phyloP scores from a whole-genome alignment of 2,329 filamentous ascomycete genomes.

The Dothideomycetes sp. region DNA sequence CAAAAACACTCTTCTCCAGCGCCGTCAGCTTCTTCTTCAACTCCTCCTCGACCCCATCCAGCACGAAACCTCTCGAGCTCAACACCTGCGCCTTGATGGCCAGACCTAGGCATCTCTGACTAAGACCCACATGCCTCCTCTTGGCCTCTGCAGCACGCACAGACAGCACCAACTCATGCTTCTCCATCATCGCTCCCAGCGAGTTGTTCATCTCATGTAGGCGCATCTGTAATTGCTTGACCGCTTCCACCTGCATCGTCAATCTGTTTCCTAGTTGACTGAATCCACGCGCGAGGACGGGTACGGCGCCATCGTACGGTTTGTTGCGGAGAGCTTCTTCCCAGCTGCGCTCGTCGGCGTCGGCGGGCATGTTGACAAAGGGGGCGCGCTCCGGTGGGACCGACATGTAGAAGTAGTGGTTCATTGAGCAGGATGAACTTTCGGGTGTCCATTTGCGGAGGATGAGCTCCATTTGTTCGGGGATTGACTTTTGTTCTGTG shows the following conservation, averaged over 20 bases:
- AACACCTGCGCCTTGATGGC: conserved; percentile 73
- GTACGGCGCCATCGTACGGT: conserved; percentile 64
- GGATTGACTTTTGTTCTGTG: conserved; percentile 59
- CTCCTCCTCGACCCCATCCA: conserved; percentile 70
- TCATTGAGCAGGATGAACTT: conserved; percentile 60
- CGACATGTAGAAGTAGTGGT: conserved; percentile 80
- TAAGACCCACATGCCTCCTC: conserved; percentile 60
- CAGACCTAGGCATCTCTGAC: conserved; percentile 61
- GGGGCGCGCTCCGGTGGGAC: conserved; percentile 65
- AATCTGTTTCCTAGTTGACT: conserved; percentile 60
- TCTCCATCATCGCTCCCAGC: conserved; percentile 59
- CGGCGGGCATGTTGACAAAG: conserved; percentile 58
- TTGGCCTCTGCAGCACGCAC: conserved; percentile 63
- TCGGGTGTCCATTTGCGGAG: conserved; percentile 64
- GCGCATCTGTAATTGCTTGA: conserved; percentile 58
- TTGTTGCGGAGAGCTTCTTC: conserved; percentile 74
- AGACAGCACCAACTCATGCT: conserved; percentile 66
- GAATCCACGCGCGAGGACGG: conserved; percentile 66
- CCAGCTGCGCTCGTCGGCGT: conserved; percentile 70
- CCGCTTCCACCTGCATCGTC: conserved; percentile 57
- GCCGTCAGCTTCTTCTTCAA: conserved; percentile 59
- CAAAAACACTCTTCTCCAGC: conserved; percentile 59
- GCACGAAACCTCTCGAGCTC: conserved; percentile 68
- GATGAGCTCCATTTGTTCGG: conserved; percentile 62
- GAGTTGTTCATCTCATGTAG: conserved; percentile 72